These are phyloP conservation scores for Cyclostephanos tholiformis DNA, from an alignment of 108 stramenopile genomes.

Conservation along the genomic window DNA sequence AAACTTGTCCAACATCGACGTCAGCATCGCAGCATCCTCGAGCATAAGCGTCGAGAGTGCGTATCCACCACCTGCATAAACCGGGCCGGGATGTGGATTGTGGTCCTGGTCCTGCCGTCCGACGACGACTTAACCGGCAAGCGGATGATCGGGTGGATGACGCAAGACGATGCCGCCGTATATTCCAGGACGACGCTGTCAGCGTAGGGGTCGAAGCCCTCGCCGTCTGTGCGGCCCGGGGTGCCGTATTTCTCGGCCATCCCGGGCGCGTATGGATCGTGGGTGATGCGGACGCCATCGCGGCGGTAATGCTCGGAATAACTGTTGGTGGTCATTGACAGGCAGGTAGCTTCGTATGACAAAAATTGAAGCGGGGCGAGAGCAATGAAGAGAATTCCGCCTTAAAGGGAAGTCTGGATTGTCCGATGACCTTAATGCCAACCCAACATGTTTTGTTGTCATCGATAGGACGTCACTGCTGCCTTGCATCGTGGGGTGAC, in stretches of 20 bases:
- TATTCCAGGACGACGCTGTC: constrained; percentile 83
- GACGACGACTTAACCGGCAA: constrained; percentile 53
- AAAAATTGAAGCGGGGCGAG: background rate
- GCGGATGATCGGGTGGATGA: constrained; percentile 8
- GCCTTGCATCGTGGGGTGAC: too few relatives aligned
- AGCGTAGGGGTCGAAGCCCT: constrained; percentile 83
- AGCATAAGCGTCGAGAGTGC: constrained; percentile 56
- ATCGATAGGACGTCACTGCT: too few relatives aligned
- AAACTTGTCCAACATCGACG: constrained; percentile 59
- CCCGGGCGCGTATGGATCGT: constrained; percentile 74
- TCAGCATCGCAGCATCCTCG: constrained; percentile 57
- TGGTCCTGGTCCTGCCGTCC: constrained; percentile 85
- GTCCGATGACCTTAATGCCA: too few relatives aligned
- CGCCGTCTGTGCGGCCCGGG: constrained; percentile 66
- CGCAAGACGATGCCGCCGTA: constrained; percentile 80
- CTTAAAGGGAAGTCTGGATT: background rate
- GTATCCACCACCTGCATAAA: constrained; percentile 82
- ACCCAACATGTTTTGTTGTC: too few relatives aligned
- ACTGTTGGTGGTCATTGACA: background rate
- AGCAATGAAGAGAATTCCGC: background rate
- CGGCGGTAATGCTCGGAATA: constrained; percentile 50
- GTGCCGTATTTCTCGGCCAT: constrained; percentile 82
- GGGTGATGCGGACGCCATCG: constrained; percentile 74
- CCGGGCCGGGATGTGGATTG: constrained; percentile 80
- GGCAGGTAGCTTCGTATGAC: background rate